Evolutionary conservation across 2,329 filamentous ascomycete species (phyloP), one percentile per base, ranked within the genome.

Genomic region (Fusarium austroafricanum): DNA sequence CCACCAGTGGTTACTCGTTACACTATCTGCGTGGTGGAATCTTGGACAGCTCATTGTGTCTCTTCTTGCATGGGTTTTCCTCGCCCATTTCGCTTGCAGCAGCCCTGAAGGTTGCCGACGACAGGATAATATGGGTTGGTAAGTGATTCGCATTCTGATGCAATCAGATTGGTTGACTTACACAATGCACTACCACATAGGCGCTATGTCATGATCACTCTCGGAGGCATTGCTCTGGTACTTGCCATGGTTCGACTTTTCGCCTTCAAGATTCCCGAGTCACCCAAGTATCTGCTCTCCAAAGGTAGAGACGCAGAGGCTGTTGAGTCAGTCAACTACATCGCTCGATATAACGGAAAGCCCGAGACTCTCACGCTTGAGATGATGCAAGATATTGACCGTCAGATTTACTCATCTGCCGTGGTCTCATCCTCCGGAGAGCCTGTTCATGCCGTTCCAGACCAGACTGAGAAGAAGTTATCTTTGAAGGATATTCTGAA

Each of bases 21-120:
- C 75, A 1, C 65, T 83, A 2, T 81, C 81, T 2, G 78, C 75
- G 0, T 81, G 82, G 75, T 85, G 83, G 83, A 82, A 82, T 5
- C 61, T 85, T 37, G 84, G 83, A 1, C 83, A 85, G 65, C 75
- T 84, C 7, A 72, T 82, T 12, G 80, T 80, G 2, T 75, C 77
- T 2, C 71, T 38, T 4, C 20, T 71, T 8, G 54, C 65, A 3
- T 82, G 80, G 80, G 73, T 77, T 3, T 78, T 80, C 52, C 63
- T 81, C 3, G 73, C 78, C 37, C 75, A 77, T 37, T 78, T 72
- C 47, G 81, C 74, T 45, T 84, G 77, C 66, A 28, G 38, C 7
- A 28, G 51, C 21, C 51, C 51, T 11, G 40, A 54, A 10, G 17
- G 64, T 69, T 14, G 74, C 76, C 2, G 75, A 72, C 4, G 72